Evolutionary conservation across 2,329 filamentous ascomycete genomes (phyloP).

Genomic region (Cordyceps cicadae): DNA sequence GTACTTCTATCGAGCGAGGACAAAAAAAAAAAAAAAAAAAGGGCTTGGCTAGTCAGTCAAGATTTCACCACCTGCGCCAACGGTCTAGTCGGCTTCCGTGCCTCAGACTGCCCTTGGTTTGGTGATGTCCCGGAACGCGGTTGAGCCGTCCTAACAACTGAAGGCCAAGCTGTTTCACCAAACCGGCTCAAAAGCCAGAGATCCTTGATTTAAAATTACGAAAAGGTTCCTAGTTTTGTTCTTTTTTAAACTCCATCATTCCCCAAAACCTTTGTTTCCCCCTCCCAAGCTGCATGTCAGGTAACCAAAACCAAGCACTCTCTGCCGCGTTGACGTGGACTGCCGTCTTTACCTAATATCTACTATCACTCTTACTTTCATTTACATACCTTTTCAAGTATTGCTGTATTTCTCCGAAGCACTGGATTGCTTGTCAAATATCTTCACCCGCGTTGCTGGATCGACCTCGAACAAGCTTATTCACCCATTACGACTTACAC

Average conservation of each 20-base stretch:
- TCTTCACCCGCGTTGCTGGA: not conserved
- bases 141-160: constrained; percentile 1
- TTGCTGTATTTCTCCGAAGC: not conserved
- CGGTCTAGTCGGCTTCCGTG: not conserved
- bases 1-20: not conserved
- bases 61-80: not conserved
- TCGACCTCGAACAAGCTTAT: not conserved
- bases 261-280: not conserved
- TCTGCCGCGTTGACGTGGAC: constrained; percentile 8
- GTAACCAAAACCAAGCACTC: not conserved
- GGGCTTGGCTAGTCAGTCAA: no score
- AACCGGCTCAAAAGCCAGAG: not conserved
- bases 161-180: constrained; percentile 10
- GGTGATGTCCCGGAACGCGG: not conserved
- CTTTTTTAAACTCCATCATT: not conserved
- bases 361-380: not conserved
- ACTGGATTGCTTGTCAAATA: constrained; percentile 1
- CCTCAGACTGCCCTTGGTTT: not conserved
- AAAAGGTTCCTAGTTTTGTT: not conserved
- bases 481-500: not conserved
- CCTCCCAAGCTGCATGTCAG: not conserved
- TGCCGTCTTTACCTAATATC: not conserved
- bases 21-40: no score
- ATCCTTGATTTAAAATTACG: not conserved
- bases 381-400: not conserved